Percentiles rank a stretch among this genome's conserved stretches.
These are phyloP conservation scores for Boletus vinaceobasis DNA, from an alignment of 768 basidiomycete genomes.

Conservation along the genomic window DNA sequence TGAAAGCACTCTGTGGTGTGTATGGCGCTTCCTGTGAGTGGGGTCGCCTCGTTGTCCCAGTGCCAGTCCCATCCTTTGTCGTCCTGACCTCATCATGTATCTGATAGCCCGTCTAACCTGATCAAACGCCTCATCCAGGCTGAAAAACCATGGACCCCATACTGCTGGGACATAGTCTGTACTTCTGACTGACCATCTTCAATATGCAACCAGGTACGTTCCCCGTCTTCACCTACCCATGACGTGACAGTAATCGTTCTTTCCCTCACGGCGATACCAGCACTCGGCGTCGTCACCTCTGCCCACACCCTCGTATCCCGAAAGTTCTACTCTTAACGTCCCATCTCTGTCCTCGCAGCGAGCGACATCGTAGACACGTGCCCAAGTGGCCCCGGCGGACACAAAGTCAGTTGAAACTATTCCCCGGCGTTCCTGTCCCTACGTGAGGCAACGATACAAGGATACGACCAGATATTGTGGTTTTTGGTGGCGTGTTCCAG, in stretches of 20 bases:
- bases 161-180: constrained; percentile 71
- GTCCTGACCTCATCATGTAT: too few relatives aligned
- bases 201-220: constrained; percentile 39
- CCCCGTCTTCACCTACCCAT: neutral
- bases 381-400: constrained; percentile 70
- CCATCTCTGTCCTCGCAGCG: constrained; percentile 57
- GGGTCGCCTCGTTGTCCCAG: too few relatives aligned
- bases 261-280: constrained; percentile 19
- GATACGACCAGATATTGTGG: constrained; percentile 81
- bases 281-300: constrained; percentile 70
- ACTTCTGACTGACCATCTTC: constrained; percentile 79
- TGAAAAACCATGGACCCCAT: constrained; percentile 82
- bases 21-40: constrained; percentile 65
- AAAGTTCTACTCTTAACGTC: constrained; percentile 52
- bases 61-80: neutral
- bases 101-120: constrained; percentile 42
- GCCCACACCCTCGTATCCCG: constrained; percentile 69
- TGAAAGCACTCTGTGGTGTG: constrained; percentile 66
- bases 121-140: constrained; percentile 64
- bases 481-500: too few relatives aligned
- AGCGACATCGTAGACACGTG: constrained; percentile 76
- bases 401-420: constrained; percentile 67
- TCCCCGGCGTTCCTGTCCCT: constrained; percentile 61
- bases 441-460: constrained; percentile 56
- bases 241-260: neutral